Conservation (phyloP, 2,329 filamentous ascomycete species). For the Lojkania enalia region DNA sequence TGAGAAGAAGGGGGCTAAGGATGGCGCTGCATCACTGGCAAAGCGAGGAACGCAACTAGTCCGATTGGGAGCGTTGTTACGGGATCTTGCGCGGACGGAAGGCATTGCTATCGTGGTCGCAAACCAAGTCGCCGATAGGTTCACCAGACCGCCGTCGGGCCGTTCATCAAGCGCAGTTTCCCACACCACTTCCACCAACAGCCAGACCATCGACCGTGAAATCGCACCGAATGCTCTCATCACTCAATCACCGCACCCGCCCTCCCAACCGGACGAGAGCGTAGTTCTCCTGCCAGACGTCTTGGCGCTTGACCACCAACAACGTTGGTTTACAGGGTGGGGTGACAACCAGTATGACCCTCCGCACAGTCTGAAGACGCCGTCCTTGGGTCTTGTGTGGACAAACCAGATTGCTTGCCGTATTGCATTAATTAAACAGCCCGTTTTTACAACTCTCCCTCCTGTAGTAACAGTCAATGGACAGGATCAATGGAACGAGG, state of each 20-base stretch:
- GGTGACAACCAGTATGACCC: slow-evolving; percentile 61
- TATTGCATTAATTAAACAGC: slow-evolving; percentile 76
- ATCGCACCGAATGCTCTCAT: not conserved
- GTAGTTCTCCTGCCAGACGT: slow-evolving; percentile 54
- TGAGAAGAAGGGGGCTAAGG: slow-evolving; percentile 56
- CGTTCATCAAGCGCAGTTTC: slow-evolving; percentile 30
- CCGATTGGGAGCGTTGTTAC: slow-evolving; percentile 73
- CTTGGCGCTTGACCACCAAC: slow-evolving; percentile 82
- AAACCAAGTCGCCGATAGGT: slow-evolving; percentile 94
- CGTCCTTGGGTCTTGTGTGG: slow-evolving; percentile 86
- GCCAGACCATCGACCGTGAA: slow-evolving; percentile 22
- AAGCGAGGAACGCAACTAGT: slow-evolving; percentile 76
- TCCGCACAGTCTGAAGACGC: slow-evolving; percentile 67
- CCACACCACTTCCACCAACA: slow-evolving; percentile 32
- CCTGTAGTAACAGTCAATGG: slow-evolving; percentile 33
- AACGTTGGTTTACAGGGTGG: slow-evolving; percentile 95
- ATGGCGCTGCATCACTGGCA: slow-evolving; percentile 61
- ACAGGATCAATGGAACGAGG: slow-evolving; percentile 47
- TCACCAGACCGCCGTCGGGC: slow-evolving; percentile 50
- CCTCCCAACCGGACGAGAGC: slow-evolving; percentile 19
- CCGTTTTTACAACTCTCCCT: slow-evolving; percentile 49
- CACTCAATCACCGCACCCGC: not conserved
- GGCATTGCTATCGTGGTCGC: slow-evolving; percentile 85
- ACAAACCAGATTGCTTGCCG: slow-evolving; percentile 84
- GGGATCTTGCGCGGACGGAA: slow-evolving; percentile 73